These are phyloP conservation scores for Limonomyces culmigenus DNA, from an alignment of 1,284 basidiomycete species.

Conservation along the genomic window DNA sequence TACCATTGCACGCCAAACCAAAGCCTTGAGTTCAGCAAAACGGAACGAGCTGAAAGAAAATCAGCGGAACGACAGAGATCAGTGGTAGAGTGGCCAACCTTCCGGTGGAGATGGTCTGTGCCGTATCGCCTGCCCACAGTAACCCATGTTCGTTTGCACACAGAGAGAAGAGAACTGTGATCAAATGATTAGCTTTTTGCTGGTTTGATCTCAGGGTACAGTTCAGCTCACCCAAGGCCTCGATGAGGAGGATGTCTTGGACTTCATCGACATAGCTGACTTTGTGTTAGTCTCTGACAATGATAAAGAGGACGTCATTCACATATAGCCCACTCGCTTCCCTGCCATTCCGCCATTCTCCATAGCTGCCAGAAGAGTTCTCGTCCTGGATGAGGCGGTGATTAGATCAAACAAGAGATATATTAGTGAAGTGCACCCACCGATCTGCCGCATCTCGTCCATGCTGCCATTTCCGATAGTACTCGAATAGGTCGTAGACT, in stretches of 20 bases:
- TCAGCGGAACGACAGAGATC: too few relatives aligned
- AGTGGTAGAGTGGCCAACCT: too few relatives aligned
- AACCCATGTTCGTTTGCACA: conserved; percentile 49
- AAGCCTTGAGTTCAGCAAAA: too few relatives aligned
- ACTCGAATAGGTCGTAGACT: conserved; percentile 38
- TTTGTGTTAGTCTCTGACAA: background rate
- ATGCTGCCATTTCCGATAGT: conserved; percentile 31
- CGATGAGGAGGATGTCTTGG: conserved; percentile 56
- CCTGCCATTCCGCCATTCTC: conserved; percentile 19
- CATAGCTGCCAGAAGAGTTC: conserved; percentile 26
- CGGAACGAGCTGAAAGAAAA: too few relatives aligned
- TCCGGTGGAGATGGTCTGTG: conserved; percentile 58
- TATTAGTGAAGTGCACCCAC: conserved; percentile 16
- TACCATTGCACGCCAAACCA: too few relatives aligned
- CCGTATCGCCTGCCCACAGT: conserved; percentile 70
- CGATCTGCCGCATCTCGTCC: conserved; percentile 45
- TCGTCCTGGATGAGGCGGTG: conserved; percentile 21
- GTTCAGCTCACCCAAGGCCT: conserved; percentile 30
- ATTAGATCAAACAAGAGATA: background rate
- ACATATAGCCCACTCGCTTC: conserved; percentile 40
- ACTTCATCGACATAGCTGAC: conserved; percentile 58
- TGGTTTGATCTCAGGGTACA: too few relatives aligned
- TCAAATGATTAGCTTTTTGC: background rate
- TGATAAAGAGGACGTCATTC: conserved; percentile 9
- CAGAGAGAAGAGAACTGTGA: conserved; percentile 25